phyloP scores from a whole-genome alignment of 495 filamentous ascomycete genomes.

The Cudoniella acicularis region DNA sequence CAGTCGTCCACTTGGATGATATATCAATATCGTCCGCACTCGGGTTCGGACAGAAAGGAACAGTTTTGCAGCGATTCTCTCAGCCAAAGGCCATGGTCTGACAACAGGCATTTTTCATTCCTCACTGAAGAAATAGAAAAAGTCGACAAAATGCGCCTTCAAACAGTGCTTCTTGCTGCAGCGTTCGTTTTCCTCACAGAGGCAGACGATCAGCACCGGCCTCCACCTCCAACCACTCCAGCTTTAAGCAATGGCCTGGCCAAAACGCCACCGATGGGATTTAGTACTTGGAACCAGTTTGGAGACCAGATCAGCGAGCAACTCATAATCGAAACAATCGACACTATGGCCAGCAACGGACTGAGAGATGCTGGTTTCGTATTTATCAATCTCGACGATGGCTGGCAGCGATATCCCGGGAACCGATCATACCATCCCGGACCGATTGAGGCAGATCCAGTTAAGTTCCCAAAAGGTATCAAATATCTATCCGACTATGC shows the following conservation, averaged over 20 bases:
- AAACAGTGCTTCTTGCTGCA: background rate
- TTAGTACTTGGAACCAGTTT: slow-evolving; percentile 2
- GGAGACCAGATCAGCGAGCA: slow-evolving; percentile 43
- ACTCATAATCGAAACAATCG: slow-evolving; percentile 39
- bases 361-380: slow-evolving; percentile 60
- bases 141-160: background rate
- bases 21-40: no score
- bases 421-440: background rate
- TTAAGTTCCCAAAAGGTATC: slow-evolving; percentile 25
- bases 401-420: slow-evolving; percentile 40
- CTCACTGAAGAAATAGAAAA: no score
- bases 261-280: slow-evolving; percentile 5
- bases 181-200: background rate
- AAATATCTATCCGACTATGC: slow-evolving; percentile 23
- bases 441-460: slow-evolving; percentile 8
- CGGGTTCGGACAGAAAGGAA: no score
- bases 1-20: no score
- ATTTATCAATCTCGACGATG: slow-evolving; percentile 60
- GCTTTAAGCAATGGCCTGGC: slow-evolving; percentile 5
- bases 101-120: no score
- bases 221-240: background rate
- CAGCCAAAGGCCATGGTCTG: no score
- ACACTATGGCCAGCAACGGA: slow-evolving; percentile 42
- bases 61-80: no score
- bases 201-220: background rate